Conservation (phyloP, 257 asterid species). For the Solanum dulcamara region DNA sequence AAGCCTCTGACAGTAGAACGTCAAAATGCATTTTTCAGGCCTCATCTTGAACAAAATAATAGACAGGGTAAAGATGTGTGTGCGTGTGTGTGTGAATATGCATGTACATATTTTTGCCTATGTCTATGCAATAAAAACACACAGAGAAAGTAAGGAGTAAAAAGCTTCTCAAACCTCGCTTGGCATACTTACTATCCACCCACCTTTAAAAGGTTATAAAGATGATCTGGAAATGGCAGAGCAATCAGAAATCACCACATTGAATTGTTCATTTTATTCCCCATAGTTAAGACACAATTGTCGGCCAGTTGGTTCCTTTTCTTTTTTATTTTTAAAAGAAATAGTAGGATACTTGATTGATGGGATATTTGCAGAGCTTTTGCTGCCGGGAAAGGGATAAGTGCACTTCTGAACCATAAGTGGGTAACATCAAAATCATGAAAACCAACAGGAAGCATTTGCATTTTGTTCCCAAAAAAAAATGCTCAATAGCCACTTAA, state of each 20-base stretch:
- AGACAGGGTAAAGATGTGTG: neutral
- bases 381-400: neutral
- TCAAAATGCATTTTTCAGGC: neutral
- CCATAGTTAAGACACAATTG: neutral
- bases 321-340: neutral
- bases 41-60: neutral
- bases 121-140: neutral
- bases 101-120: neutral
- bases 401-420: neutral
- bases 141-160: neutral
- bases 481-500: neutral
- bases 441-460: neutral
- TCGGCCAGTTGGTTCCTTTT: neutral
- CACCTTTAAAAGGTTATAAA: neutral
- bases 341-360: neutral
- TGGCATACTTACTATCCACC: neutral
- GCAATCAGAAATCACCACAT: neutral
- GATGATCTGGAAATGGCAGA: neutral
- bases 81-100: neutral
- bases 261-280: neutral
- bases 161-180: neutral
- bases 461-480: neutral
- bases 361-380: neutral
- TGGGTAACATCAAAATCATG: neutral
- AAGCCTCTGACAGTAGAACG: constrained; percentile 56